These are phyloP conservation scores for Spizellomyces punctatus DNA, from an alignment of 192 early-diverging fungal genomes.

Conservation along the genomic window DNA sequence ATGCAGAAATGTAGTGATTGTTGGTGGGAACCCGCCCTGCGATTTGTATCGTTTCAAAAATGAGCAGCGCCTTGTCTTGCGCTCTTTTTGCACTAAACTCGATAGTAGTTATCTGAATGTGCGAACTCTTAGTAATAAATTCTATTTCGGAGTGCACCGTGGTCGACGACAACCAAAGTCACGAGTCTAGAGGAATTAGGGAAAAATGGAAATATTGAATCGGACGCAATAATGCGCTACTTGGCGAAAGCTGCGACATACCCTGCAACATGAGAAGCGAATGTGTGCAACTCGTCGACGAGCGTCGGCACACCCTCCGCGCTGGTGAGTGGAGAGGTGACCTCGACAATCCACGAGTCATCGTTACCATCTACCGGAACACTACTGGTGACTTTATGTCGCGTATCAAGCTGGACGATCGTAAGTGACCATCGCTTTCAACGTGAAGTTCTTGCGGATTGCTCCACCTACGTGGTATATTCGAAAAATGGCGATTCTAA, in stretches of 20 bases:
- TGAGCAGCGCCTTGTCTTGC: background rate
- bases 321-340: conserved; percentile 49
- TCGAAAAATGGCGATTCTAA: conserved; percentile 62
- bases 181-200: conserved; percentile 5
- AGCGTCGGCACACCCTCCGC: conserved; percentile 58
- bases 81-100: no score
- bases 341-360: conserved; percentile 63
- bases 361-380: conserved; percentile 47
- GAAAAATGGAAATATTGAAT: no score
- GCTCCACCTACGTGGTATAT: conserved; percentile 47
- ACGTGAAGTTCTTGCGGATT: background rate
- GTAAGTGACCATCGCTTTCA: background rate
- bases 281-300: conserved; percentile 55
- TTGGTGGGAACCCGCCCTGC: background rate
- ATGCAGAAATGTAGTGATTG: no score
- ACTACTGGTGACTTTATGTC: conserved; percentile 49
- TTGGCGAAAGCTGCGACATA: background rate
- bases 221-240: no score
- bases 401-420: conserved; percentile 3
- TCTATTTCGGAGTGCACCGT: conserved; percentile 17
- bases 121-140: conserved; percentile 16
- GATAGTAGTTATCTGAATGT: no score
- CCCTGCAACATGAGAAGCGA: conserved; percentile 36
- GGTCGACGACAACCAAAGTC: conserved; percentile 19
- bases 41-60: background rate